A percentile compares a stretch with the other conserved stretches of the same genome.
phyloP scores from a whole-genome alignment of 2,329 filamentous ascomycete species.

The Alternaria arborescens region DNA sequence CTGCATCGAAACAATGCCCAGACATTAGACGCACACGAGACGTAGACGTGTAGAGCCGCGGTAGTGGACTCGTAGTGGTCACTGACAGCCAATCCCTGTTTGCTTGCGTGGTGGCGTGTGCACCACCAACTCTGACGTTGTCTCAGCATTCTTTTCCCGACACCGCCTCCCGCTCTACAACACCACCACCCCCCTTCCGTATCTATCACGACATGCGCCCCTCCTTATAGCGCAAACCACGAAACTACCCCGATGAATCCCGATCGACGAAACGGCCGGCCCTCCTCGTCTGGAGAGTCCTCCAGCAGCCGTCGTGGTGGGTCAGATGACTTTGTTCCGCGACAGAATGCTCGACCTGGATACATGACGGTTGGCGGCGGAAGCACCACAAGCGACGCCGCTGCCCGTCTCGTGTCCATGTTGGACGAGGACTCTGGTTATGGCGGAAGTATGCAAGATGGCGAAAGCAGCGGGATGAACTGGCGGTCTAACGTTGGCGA shows the following conservation, averaged over 20 bases:
- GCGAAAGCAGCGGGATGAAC: conserved; percentile 63
- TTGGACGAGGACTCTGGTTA: conserved; percentile 92
- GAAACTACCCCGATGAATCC: conserved; percentile 39
- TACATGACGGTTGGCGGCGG: conserved; percentile 92
- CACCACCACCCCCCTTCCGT: conserved; percentile 10
- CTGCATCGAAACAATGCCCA: neutral
- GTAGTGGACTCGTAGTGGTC: conserved; percentile 8
- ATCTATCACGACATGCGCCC: conserved; percentile 43
- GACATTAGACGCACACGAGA: neutral
- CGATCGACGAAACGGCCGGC: conserved; percentile 32
- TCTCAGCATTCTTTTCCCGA: conserved; percentile 23
- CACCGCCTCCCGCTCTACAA: conserved; percentile 19
- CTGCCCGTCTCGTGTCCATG: conserved; percentile 79
- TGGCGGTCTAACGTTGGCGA: conserved; percentile 66
- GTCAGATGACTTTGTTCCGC: conserved; percentile 36
- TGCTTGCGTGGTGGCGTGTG: conserved; percentile 20
- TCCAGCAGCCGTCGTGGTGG: conserved; percentile 38
- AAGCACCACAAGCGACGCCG: conserved; percentile 76
- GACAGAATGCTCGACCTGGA: conserved; percentile 58
- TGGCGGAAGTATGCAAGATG: conserved; percentile 75
- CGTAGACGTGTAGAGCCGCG: conserved; percentile 7
- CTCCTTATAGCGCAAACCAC: conserved; percentile 24
- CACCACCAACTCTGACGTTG: conserved; percentile 24
- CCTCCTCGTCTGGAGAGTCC: conserved; percentile 36
- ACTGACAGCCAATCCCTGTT: conserved; percentile 20